Percentiles rank a stretch among this genome's conserved stretches.
Conservation (phyloP, 176 grass and related monocot genomes). For the Carex myosuroides region DNA sequence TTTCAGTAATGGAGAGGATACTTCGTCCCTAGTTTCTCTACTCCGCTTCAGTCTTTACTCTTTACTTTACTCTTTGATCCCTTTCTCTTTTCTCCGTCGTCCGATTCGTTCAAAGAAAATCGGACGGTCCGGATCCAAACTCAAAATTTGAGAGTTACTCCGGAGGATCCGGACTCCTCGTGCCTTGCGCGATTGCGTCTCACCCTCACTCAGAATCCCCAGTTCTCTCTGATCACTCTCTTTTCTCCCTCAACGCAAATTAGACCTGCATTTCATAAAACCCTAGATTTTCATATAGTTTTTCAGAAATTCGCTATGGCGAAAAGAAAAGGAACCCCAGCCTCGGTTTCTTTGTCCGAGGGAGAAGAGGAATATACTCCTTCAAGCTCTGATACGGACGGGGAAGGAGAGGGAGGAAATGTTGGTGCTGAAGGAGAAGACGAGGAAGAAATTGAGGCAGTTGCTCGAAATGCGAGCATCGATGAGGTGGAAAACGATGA, state of each 20-base stretch:
- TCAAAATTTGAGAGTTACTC: no score
- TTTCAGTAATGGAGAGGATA: no score
- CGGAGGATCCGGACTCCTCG: background rate
- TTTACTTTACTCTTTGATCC: no score
- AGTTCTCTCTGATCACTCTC: background rate
- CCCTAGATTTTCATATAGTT: background rate
- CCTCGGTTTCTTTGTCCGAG: constrained; percentile 4
- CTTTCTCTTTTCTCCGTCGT: no score
- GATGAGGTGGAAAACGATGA: constrained; percentile 15
- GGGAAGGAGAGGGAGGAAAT: background rate
- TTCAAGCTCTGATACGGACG: constrained; percentile 11
- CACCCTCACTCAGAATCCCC: background rate
- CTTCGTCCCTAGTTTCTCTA: no score
- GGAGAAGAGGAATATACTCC: constrained; percentile 15
- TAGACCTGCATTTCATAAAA: background rate
- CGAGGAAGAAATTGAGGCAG: constrained; percentile 16
- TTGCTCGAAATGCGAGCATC: background rate
- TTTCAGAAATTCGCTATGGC: constrained; percentile 1
- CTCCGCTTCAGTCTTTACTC: no score
- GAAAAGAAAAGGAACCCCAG: constrained; percentile 9
- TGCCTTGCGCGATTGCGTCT: background rate
- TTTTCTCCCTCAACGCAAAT: background rate
- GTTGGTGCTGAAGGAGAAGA: constrained; percentile 18
- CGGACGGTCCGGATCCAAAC: no score
- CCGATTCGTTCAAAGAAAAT: no score